These are phyloP conservation scores for Glutinoglossum americanum DNA, from an alignment of 495 filamentous ascomycete species.

Conservation along the genomic window DNA sequence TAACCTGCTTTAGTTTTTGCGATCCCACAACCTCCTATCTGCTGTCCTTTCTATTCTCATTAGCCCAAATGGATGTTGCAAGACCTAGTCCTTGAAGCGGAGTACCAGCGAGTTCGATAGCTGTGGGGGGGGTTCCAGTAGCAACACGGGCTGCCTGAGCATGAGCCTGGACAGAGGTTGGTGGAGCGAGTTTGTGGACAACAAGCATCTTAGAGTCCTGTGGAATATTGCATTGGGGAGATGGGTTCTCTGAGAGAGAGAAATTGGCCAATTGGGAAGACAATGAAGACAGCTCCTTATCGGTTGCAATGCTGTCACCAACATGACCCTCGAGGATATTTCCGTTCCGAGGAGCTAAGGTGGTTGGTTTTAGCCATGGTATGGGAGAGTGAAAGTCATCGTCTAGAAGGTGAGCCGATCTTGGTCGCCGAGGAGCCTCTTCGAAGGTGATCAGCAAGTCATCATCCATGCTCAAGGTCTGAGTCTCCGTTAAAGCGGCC, in stretches of 20 bases:
- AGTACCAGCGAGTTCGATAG: no score
- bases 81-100: not conserved
- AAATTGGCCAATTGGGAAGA: no score
- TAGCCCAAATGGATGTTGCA: not conserved
- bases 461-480: not conserved
- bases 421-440: not conserved
- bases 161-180: no score
- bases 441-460: not conserved
- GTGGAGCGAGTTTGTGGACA: no score
- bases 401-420: not conserved
- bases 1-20: not conserved
- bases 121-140: no score
- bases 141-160: no score
- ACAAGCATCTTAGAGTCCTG: no score
- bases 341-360: not conserved
- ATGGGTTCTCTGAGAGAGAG: no score
- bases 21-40: not conserved
- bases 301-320: not conserved
- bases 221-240: no score
- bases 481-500: not conserved
- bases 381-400: not conserved
- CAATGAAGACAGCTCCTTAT: not conserved
- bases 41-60: not conserved
- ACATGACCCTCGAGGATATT: not conserved
- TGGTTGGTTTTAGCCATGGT: not conserved